Base-by-base conservation (phyloP, 169 alveolate genomes). In the Plasmodium inui region DNA sequence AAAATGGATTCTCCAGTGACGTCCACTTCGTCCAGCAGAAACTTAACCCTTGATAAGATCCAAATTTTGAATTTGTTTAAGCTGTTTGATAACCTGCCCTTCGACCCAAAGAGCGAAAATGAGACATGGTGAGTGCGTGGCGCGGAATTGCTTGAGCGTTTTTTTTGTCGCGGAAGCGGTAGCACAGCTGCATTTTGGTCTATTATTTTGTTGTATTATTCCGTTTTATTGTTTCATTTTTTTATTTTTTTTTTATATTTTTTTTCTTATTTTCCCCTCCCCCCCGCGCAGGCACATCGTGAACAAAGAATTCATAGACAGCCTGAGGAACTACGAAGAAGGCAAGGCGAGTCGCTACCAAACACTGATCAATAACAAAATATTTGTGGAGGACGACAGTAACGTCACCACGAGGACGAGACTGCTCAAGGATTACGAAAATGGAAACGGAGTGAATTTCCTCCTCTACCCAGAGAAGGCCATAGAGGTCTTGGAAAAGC, bases 261-360 rank as follows among this genome's bases (percentile, higher is more conserved):
- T 17, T 34, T 12, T 17, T 30, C 26, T 39, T n/a, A 19, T 22
- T 19, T 30, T n/a, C 46, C 3, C 22, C 9, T 9, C 67, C 57
- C 72, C 14, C 14, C 53, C 30, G 8, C 34, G 50, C 26, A 85
- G 93, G 93, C 55, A 85, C 30, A 85, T 85, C 28, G 71, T 85
- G 34, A 85, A 85, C 55, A 85, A 85, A 32, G 93, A 85, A 17
- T 85, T 85, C 93, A 85, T 85, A 22, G 93, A 85, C 85, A 85
- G 81, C 44, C 44, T 85, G 70, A 37, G 84, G 81, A 74, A 37
- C 41, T 85, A 85, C 41, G 93, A 85, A 76, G 46, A 73, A 14
- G 93, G 93, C 8, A 85, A 85, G 67, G 67, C 26, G 10, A 44
- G 28, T 26, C 26, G 70, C 4, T 85, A 85, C 70, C 22, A 30